These are phyloP conservation scores for Beauveria sp. DNA, from an alignment of 2,329 filamentous ascomycete genomes.

Conservation along the genomic window DNA sequence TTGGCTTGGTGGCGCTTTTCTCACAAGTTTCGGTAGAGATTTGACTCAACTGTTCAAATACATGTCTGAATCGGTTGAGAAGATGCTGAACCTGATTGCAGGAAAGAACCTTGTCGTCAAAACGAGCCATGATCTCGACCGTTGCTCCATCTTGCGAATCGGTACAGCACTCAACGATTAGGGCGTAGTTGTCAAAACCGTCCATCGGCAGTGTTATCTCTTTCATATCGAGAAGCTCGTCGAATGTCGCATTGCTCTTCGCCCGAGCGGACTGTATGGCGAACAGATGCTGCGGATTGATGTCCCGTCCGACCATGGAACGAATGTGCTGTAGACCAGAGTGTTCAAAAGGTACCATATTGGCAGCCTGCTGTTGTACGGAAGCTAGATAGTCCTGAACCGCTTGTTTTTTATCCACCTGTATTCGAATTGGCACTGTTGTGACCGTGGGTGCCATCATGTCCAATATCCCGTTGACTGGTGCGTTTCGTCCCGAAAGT, in stretches of 20 bases:
- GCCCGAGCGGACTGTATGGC: slow-evolving; percentile 5
- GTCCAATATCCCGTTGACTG: slow-evolving; percentile 17
- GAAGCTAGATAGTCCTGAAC: slow-evolving; percentile 23
- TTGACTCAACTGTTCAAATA: not conserved
- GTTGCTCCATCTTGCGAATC: not conserved
- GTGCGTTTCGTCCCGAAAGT: slow-evolving; percentile 19
- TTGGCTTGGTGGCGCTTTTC: not conserved
- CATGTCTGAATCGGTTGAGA: not conserved
- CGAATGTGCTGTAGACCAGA: slow-evolving; percentile 16
- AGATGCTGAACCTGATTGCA: not conserved
- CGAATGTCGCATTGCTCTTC: not conserved
- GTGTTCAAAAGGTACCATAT: slow-evolving; percentile 13
- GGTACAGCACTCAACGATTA: not conserved
- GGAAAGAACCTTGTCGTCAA: not conserved
- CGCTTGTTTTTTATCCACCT: slow-evolving; percentile 20
- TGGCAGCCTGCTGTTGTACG: not conserved
- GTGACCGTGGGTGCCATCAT: slow-evolving; percentile 21
- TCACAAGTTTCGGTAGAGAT: not conserved
- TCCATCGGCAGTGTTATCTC: not conserved
- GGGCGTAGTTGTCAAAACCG: not conserved
- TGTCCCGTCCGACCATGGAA: slow-evolving; percentile 13
- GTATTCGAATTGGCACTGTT: slow-evolving; percentile 18
- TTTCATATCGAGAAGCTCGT: not conserved
- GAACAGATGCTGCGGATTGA: slow-evolving; percentile 14
- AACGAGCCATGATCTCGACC: not conserved